phyloP scores from a whole-genome alignment of 495 filamentous ascomycete genomes.

The Darksidea phi region DNA sequence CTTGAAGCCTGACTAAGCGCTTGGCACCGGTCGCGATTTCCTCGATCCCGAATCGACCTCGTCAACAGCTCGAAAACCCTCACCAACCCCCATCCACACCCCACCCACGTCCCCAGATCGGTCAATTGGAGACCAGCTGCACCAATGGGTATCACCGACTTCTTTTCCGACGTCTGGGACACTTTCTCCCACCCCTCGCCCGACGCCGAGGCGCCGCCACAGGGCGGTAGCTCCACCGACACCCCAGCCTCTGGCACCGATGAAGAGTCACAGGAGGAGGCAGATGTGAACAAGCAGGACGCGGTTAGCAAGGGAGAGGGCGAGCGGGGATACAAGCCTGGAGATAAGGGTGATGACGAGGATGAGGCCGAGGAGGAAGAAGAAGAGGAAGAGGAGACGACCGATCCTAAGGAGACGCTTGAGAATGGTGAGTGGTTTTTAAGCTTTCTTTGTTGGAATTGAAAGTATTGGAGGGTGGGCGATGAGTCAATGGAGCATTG shows the following conservation, averaged over 20 bases:
- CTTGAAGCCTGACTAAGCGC: background rate
- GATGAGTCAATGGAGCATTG: background rate
- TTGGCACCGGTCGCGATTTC: background rate
- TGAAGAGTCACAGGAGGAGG: slow-evolving; percentile 39
- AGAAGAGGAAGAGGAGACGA: slow-evolving; percentile 86
- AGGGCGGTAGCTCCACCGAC: slow-evolving; percentile 37
- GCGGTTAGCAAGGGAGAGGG: slow-evolving; percentile 21
- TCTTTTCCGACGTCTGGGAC: slow-evolving; percentile 33
- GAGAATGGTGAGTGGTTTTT: slow-evolving; percentile 74
- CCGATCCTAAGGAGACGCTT: slow-evolving; percentile 82
- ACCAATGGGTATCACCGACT: slow-evolving; percentile 33
- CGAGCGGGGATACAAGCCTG: slow-evolving; percentile 35
- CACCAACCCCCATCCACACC: slow-evolving; percentile 1
- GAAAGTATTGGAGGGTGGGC: background rate
- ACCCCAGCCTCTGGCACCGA: slow-evolving; percentile 38
- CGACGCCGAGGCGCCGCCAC: slow-evolving; percentile 34
- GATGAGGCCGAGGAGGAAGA: slow-evolving; percentile 79
- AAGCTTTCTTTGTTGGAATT: background rate
- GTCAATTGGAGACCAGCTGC: slow-evolving; percentile 19
- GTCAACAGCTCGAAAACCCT: slow-evolving; percentile 1
- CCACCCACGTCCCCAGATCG: slow-evolving; percentile 3
- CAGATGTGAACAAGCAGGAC: slow-evolving; percentile 40
- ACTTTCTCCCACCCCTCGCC: slow-evolving; percentile 30
- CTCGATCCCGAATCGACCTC: background rate
- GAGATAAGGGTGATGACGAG: slow-evolving; percentile 51